Base-by-base conservation (phyloP, 2,329 filamentous ascomycete species). In the Venturia nashicola region DNA sequence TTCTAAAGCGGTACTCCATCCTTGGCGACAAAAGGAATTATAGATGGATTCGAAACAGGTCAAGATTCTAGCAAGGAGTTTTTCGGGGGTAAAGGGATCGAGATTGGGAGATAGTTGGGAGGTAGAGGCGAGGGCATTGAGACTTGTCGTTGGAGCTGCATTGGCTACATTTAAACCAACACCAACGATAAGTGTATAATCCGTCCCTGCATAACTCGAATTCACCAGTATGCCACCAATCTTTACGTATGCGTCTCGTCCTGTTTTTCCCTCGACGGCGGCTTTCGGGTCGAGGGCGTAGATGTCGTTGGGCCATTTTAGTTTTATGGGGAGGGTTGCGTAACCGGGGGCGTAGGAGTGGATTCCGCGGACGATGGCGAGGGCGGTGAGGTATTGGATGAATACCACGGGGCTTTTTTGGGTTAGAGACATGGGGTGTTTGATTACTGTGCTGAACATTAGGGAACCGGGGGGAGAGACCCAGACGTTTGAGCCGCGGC, bases 251-350 rank as follows among this genome's bases (percentile, higher is more conserved):
- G 71, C 61, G 75, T 74, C 57, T 74, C 73, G 1, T 77, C 74
- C 1, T 78, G 79, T 59, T 79, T 80, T 62, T 75, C 78, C 6
- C 83, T 89, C 12, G 2, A 27, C 51, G 8, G 32, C 16, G 1
- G 36, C 51, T 3, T 63, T 59, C 0, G 74, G 74, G 59, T 73
- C 71, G 14, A 74, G 69, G 2, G 75, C 76, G 69, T 79, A 78
- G 63, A 99, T 90, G 72, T 99, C 94, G 70, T 99, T 99, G 12
- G 94, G 94, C 94, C 94, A 99, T 75, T 99, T 99, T 40, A 99
- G 77, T 72, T 89, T 91, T 48, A 99, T 82, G 0, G 90, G 89
- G 5, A 97, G 74, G 0, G 84, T 79, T 6, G 84, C 80, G 74
- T 95, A 97, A 8, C 87, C 90, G 2, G 76, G 75, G 60, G 87